These are phyloP conservation scores for Penicillium lividum DNA, from an alignment of 495 filamentous ascomycete species.

Conservation along the genomic window DNA sequence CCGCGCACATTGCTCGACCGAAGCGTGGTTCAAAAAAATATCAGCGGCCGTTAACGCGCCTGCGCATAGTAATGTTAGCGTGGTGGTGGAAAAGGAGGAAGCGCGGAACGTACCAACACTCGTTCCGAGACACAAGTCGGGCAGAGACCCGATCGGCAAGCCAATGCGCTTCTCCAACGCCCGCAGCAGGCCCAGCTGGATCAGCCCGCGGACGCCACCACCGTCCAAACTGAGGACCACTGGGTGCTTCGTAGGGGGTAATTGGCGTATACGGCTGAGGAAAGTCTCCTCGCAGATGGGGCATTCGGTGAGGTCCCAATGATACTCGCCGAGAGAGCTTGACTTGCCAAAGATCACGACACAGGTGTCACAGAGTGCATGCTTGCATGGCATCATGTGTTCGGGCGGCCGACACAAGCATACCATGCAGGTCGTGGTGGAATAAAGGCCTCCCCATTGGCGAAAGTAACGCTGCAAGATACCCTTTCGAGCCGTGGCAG, in stretches of 20 bases:
- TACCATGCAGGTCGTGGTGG: conserved; percentile 25
- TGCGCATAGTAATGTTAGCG: neutral
- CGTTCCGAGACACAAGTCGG: conserved; percentile 55
- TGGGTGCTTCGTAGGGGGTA: conserved; percentile 47
- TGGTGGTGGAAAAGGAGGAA: neutral
- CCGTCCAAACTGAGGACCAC: conserved; percentile 60
- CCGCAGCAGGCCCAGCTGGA: conserved; percentile 47
- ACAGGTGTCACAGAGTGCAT: conserved; percentile 37
- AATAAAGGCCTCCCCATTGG: conserved; percentile 11
- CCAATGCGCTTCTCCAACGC: conserved; percentile 45
- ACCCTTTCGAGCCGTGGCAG: neutral
- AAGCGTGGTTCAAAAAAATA: conserved; percentile 20
- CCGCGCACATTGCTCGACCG: neutral
- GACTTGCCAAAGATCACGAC: conserved; percentile 24
- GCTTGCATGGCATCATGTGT: conserved; percentile 33
- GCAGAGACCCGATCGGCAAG: conserved; percentile 43
- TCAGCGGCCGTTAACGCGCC: neutral
- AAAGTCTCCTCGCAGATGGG: conserved; percentile 39
- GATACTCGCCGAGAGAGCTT: conserved; percentile 15
- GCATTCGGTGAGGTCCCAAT: conserved; percentile 25
- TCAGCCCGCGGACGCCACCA: conserved; percentile 52
- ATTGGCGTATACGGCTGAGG: conserved; percentile 22
- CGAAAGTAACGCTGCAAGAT: neutral
- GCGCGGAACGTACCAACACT: conserved; percentile 39
- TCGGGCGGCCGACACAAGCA: conserved; percentile 31